Evolutionary conservation across 208 protist genomes (phyloP).

Genomic region (Crithidia expoeki): DNA sequence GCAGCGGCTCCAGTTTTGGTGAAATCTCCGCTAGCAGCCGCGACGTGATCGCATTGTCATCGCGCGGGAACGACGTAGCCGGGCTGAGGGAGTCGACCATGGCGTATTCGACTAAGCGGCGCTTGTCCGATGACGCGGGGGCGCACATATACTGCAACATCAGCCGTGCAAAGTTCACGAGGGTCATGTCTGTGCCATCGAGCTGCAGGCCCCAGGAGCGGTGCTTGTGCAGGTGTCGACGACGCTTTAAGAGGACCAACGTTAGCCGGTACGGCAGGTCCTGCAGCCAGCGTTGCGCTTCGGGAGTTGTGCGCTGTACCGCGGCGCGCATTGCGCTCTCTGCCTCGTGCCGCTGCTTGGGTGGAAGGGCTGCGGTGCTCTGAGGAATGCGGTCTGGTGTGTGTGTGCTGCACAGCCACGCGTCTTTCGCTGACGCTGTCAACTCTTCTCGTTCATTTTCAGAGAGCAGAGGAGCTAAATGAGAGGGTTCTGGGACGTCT

Average conservation of each 20-base stretch:
- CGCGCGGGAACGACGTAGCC: conserved; percentile 27
- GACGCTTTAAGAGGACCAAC: conserved; percentile 35
- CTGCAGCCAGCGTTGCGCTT: conserved; percentile 34
- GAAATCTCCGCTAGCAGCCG: conserved; percentile 26
- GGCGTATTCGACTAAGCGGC: not conserved
- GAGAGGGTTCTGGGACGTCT: not conserved
- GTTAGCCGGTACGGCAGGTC: conserved; percentile 36
- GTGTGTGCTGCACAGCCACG: conserved; percentile 12
- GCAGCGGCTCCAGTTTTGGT: conserved; percentile 18
- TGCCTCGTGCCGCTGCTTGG: not conserved
- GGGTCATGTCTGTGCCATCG: conserved; percentile 40
- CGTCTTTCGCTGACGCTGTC: not conserved
- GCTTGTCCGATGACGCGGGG: not conserved
- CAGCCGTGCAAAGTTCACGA: conserved; percentile 45
- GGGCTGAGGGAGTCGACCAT: conserved; percentile 27
- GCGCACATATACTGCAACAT: conserved; percentile 35
- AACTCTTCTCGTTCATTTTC: too few species aligned
- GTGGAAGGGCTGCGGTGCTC: conserved; percentile 23
- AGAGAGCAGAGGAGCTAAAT: too few species aligned
- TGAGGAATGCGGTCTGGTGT: not conserved
- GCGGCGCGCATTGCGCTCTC: conserved; percentile 16
- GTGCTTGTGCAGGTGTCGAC: conserved; percentile 15
- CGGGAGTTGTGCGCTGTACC: conserved; percentile 15
- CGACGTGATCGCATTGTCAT: not conserved
- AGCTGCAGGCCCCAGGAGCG: conserved; percentile 48